Evolutionary conservation across 1,284 basidiomycete species (phyloP), one percentile per base, ranked within the genome.

Genomic region (Cutaneotrichosporon sp.): DNA sequence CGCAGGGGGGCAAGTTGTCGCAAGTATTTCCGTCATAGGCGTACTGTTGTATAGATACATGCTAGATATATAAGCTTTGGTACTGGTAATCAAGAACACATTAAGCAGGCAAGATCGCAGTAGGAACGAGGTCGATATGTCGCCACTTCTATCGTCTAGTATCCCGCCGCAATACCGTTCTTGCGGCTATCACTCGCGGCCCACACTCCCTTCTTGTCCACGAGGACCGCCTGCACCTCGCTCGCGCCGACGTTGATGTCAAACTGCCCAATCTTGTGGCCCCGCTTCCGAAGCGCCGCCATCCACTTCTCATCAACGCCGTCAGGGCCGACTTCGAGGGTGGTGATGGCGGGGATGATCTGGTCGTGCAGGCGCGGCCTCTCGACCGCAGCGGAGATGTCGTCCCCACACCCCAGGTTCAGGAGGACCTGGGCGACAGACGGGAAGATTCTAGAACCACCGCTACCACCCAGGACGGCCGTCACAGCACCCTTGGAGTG

Each of bases 281-380:
- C 89, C 39, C 82, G 76, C 3, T 68, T 65, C 42, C 74, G 67
- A 25, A 96, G 77, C 3, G 71, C 83, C 16, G 81, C 75, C 4
- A 90, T 54, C 25, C 85, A 63, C 24, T 79, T 66, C 25, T 64
- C 51, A 3, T 84, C 80, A 62, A 85, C 82, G 0, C 80, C 78
- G 19, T 66, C 64, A 4, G 71, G 71, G 3, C 71, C 71, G 22
- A 73, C 70, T 46, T 94, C 91, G 26, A 82, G 79, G 12, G 85
- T 81, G 5, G 88, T 79, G 24, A 74, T 39, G 14, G 68, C 54
- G 0, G 94, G 93, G 57, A 85, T 85, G 25, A 96, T 77, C 70
- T 97, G 94, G 67, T 96, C 84, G 67, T 97, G 93, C n/a, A 96
- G 69, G n/a, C 93, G 80, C 0, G 88, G 85, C 58, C 76, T 80